A percentile compares a stretch with the other conserved stretches of the same genome.
Conservation (phyloP, 805 yeast species). For the Saccharomyces jurei region DNA sequence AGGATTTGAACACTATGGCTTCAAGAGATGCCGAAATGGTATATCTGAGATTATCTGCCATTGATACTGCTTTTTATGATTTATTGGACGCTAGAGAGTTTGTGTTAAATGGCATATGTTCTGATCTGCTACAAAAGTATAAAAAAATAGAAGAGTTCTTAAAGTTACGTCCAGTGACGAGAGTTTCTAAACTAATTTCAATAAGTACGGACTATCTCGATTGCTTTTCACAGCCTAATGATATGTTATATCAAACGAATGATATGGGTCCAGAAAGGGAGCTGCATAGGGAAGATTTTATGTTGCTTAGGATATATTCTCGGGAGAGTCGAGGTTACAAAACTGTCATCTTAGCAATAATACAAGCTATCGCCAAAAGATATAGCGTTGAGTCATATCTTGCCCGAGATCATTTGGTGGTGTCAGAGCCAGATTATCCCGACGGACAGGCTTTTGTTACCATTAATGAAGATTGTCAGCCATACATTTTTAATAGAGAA, state of each 20-base stretch:
- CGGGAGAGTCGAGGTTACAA: conserved; percentile 20
- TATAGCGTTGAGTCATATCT: conserved; percentile 10
- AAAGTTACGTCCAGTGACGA: neutral
- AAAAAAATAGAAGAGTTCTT: neutral
- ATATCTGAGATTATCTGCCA: neutral
- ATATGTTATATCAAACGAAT: neutral
- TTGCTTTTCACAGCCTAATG: neutral
- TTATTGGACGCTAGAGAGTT: neutral
- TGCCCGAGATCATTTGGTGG: neutral
- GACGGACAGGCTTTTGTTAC: neutral
- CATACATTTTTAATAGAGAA: neutral
- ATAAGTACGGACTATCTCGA: neutral
- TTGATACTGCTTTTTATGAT: neutral
- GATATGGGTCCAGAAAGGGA: neutral
- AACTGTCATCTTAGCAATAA: conserved; percentile 15
- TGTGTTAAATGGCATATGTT: neutral
- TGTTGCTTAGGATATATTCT: conserved; percentile 21
- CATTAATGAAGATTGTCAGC: neutral
- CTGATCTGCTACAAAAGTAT: neutral
- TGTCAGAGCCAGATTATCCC: neutral
- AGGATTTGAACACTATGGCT: neutral
- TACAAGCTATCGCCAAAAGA: conserved; percentile 14
- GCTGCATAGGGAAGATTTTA: conserved; percentile 13
- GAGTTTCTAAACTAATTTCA: neutral
- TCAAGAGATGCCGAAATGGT: neutral